Base-by-base conservation (phyloP, 1,139 yeast genomes). In the Pichia cactophila region DNA sequence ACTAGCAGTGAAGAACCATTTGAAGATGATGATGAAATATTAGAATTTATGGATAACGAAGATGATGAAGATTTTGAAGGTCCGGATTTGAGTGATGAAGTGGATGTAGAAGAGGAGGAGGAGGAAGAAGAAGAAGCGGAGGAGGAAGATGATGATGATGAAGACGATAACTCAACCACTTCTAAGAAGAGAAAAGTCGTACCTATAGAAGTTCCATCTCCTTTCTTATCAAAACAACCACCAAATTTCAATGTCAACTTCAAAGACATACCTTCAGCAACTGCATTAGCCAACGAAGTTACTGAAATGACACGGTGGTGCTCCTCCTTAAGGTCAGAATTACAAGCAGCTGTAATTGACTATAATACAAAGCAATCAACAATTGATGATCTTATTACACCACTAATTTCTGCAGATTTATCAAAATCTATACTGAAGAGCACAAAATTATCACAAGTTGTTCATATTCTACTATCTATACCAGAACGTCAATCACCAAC, bases 381-480 rank as follows among this genome's bases (percentile, higher is more conserved):
- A 23, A 47, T 62, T 8, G 61, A 57, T 17, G 56, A 56, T 6
- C 43, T 60, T 12, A 50, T 62, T n/a, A 40, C 46, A 8, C 56
- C 59, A 8, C 46, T 61, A 16, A 36, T 56, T 43, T 36, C 41
- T 14, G 26, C 59, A 52, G 46, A 54, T 42, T 42, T 55, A 4
- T 55, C 65, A 5, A 56, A 53, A 44, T 56, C 68, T 1, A 54
- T 65, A 16, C 45, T 69, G 10, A 62, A 60, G 43, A 54, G 63
- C 5, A 54, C 64, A 1, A 65, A 64, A 29, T 45, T 69, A 11
- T 58, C 58, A 39, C 67, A 63, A 41, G 54, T 68, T 2, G 49
- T 69, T 26, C 53, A 60, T 26, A 55, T 59, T 20, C 56, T 69
- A 11, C 54, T 69, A 46, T 65, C 59, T 44, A 67, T 67, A 50